Conservation (phyloP, 129 eudicot genomes). For the Kitagawia praeruptora region DNA sequence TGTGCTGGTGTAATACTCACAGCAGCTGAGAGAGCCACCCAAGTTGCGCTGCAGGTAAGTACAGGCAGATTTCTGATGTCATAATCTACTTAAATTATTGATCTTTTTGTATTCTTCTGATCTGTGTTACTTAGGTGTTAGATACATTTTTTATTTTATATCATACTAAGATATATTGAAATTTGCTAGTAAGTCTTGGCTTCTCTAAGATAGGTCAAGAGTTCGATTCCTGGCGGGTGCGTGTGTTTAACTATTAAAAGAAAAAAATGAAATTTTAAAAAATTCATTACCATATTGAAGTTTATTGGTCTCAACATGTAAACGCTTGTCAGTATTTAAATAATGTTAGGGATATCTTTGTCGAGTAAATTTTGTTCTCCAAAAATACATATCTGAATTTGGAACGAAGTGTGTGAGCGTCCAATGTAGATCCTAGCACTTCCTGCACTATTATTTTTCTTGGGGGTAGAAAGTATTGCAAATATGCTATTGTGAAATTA, state of each 20-base stretch:
- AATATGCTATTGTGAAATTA: not conserved
- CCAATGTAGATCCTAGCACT: not conserved
- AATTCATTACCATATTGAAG: not conserved
- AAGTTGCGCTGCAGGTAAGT: constrained; percentile 88
- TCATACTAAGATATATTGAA: not conserved
- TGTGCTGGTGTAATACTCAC: constrained; percentile 88
- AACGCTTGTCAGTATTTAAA: not conserved
- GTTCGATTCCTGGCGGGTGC: no score
- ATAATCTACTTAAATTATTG: not conserved
- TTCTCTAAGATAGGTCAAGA: no score
- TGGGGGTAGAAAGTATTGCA: not conserved
- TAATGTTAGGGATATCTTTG: not conserved
- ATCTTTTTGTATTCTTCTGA: not conserved
- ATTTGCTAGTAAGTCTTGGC: not conserved
- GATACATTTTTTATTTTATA: not conserved
- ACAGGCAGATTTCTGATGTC: not conserved
- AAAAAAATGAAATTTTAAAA: not conserved
- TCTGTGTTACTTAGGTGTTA: not conserved
- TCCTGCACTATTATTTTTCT: not conserved
- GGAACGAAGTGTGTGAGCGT: not conserved
- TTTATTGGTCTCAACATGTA: not conserved
- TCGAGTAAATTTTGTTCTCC: not conserved
- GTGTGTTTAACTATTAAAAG: no score
- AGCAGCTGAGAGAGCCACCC: constrained; percentile 97
- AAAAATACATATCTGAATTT: not conserved